These are phyloP conservation scores for Cladosporium cucumerinum DNA, from an alignment of 2,329 filamentous ascomycete genomes.

Conservation along the genomic window DNA sequence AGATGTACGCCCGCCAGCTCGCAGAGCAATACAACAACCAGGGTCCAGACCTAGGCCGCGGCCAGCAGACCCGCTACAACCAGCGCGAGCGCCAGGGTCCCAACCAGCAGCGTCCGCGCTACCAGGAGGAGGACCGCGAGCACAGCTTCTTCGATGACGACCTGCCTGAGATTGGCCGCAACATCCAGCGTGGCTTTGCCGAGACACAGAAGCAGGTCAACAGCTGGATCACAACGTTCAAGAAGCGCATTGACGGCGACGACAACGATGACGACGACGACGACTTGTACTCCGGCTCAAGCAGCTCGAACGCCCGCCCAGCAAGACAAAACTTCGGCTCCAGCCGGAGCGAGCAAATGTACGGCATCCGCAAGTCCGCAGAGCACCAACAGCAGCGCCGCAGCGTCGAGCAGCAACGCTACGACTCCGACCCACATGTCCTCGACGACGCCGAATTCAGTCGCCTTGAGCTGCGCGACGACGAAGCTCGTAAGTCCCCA, in stretches of 20 bases:
- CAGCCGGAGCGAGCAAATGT: conserved; percentile 38
- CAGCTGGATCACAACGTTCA: conserved; percentile 84
- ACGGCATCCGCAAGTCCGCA: conserved; percentile 35
- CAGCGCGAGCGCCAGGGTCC: conserved; percentile 34
- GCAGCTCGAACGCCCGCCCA: conserved; percentile 23
- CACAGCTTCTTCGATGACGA: conserved; percentile 96
- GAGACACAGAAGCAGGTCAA: conserved; percentile 94
- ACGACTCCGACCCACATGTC: conserved; percentile 90
- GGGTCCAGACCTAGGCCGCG: conserved; percentile 28
- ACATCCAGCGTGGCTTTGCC: conserved; percentile 87
- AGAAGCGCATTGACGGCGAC: conserved; percentile 90
- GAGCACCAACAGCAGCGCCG: conserved; percentile 41
- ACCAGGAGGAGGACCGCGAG: conserved; percentile 59
- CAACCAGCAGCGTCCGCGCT: conserved; percentile 49
- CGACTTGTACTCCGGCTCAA: conserved; percentile 42
- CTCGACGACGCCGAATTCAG: conserved; percentile 80
- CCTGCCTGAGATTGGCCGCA: conserved; percentile 86
- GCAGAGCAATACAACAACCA: conserved; percentile 74
- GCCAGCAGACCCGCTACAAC: conserved; percentile 31
- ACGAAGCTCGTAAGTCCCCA: conserved; percentile 49
- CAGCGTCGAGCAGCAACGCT: conserved; percentile 85
- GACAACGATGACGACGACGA: conserved; percentile 64
- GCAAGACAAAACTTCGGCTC: conserved; percentile 37
- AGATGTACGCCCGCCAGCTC: conserved; percentile 85
- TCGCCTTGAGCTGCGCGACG: conserved; percentile 59